A percentile compares a stretch with the other conserved stretches of the same genome.
Conservation (phyloP, 2,329 filamentous ascomycete genomes). For the Periconia sp. region DNA sequence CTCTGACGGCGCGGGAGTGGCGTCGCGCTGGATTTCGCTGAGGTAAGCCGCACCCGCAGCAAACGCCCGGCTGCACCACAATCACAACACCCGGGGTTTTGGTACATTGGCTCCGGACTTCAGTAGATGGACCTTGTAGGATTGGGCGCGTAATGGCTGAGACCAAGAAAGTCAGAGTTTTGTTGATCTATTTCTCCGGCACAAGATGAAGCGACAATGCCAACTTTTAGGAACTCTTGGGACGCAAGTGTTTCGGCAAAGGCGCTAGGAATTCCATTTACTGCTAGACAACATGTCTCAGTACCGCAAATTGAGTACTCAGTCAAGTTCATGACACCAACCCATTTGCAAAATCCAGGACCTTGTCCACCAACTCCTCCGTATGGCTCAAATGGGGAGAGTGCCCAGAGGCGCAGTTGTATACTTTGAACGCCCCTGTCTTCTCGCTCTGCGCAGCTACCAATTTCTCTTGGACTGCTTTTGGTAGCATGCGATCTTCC, state of each 20-base stretch:
- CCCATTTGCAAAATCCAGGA: constrained; percentile 8
- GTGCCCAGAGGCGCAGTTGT: constrained; percentile 10
- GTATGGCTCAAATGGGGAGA: constrained; percentile 12
- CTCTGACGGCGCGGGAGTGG: no score
- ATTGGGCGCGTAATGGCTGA: not conserved
- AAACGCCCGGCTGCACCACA: constrained; percentile 1
- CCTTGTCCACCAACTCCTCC: constrained; percentile 7
- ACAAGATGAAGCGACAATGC: constrained; percentile 2
- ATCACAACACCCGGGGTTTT: no score
- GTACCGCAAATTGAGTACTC: constrained; percentile 4
- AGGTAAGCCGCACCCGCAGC: no score
- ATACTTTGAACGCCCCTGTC: constrained; percentile 13
- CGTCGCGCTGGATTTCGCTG: not conserved
- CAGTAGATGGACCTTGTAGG: constrained; percentile 2
- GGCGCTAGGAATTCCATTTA: not conserved
- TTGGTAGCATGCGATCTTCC: constrained; percentile 8
- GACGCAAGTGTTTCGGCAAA: constrained; percentile 1
- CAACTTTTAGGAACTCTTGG: constrained; percentile 1
- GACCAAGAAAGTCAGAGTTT: not conserved
- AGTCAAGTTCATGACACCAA: constrained; percentile 1
- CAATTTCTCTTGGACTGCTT: constrained; percentile 10
- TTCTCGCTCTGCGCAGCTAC: constrained; percentile 9
- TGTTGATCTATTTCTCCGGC: constrained; percentile 1
- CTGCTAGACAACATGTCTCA: constrained; percentile 1
- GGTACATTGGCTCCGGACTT: no score